Percentiles rank a stretch among this genome's conserved stretches.
phyloP scores from a whole-genome alignment of 306 rosid genomes.

The Gastrolobium bilobum region DNA sequence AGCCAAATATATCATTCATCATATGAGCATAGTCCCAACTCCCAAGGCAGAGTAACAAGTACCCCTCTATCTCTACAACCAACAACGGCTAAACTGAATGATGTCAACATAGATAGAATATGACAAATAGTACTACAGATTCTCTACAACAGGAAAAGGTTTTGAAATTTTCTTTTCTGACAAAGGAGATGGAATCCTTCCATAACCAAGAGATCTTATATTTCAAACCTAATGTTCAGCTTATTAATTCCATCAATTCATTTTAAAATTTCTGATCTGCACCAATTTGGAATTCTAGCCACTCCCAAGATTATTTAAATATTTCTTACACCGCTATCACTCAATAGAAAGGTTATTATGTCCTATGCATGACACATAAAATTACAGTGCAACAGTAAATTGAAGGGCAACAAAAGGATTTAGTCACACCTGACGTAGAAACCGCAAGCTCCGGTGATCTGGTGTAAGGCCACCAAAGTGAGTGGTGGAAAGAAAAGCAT shows the following conservation, averaged over 20 bases:
- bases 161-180: constrained; percentile 4
- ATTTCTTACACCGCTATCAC: constrained; percentile 30
- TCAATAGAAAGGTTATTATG: constrained; percentile 17
- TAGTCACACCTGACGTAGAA: constrained; percentile 81
- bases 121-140: background rate
- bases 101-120: background rate
- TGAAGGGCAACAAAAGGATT: constrained; percentile 42
- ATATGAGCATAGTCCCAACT: background rate
- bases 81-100: constrained; percentile 22
- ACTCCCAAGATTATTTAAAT: constrained; percentile 22
- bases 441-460: constrained; percentile 75
- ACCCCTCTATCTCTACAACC: constrained; percentile 11
- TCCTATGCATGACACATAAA: constrained; percentile 4
- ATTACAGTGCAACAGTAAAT: constrained; percentile 4
- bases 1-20: constrained; percentile 10
- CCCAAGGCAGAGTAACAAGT: background rate
- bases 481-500: constrained; percentile 85
- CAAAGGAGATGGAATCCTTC: constrained; percentile 30
- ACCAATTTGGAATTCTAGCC: constrained; percentile 27
- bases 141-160: constrained; percentile 19
- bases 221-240: background rate
- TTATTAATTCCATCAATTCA: constrained; percentile 15
- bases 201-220: constrained; percentile 3
- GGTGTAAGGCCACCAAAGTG: constrained; percentile 91
- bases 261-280: constrained; percentile 4